phyloP scores from a whole-genome alignment of 2,329 filamentous ascomycete genomes.

The Cytospora paraplurivora region DNA sequence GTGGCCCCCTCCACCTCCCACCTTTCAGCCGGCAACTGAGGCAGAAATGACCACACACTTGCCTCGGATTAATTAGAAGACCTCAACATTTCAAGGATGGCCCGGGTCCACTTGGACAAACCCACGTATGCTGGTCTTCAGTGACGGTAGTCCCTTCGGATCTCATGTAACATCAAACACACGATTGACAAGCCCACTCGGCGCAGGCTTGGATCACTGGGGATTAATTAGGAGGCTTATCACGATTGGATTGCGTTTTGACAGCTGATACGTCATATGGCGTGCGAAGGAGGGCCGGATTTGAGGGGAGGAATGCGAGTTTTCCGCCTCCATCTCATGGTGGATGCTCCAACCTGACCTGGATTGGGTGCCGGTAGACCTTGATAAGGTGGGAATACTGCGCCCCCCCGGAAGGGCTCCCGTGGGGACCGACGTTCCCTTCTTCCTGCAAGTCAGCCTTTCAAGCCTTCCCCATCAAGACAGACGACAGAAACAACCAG shows the following conservation, averaged over 20 bases:
- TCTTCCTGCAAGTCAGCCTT: constrained; percentile 14
- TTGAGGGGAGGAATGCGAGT: not conserved
- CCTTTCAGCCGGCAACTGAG: not conserved
- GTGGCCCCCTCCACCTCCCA: not conserved
- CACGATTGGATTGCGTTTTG: not conserved
- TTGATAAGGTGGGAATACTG: constrained; percentile 15
- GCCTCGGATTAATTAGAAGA: not conserved
- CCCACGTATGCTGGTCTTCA: not conserved
- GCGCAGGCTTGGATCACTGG: constrained; percentile 1
- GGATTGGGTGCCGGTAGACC: not conserved
- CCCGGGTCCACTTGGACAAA: not conserved
- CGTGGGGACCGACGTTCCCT: constrained; percentile 6
- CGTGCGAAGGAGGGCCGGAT: constrained; percentile 6
- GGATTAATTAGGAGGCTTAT: constrained; percentile 1
- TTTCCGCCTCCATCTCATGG: constrained; percentile 4
- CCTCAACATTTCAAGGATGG: not conserved
- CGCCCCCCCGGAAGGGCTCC: constrained; percentile 6
- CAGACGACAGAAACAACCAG: not conserved
- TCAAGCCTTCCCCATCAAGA: constrained; percentile 1
- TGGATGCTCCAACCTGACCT: not conserved
- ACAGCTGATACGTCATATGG: constrained; percentile 17
- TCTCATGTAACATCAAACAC: constrained; percentile 5
- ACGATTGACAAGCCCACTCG: constrained; percentile 16
- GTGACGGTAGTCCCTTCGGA: not conserved
- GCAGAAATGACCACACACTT: not conserved